Conservation (phyloP, 2,329 filamentous ascomycete genomes). For the Verticillium longisporum region DNA sequence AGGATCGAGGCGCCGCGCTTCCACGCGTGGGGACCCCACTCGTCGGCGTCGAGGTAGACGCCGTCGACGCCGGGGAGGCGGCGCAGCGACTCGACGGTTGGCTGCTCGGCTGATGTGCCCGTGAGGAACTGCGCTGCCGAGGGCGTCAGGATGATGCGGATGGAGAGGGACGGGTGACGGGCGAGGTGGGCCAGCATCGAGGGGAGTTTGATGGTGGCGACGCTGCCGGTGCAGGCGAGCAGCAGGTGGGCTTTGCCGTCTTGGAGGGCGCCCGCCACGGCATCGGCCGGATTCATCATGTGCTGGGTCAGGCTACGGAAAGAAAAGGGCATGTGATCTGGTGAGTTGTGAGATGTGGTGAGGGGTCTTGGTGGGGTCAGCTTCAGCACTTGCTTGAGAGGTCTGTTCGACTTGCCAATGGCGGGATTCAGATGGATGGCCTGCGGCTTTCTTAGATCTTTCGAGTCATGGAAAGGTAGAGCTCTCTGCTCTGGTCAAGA, state of each 20-base stretch:
- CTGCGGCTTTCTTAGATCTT: no score
- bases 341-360: background rate
- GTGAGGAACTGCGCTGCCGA: slow-evolving; percentile 69
- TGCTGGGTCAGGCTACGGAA: slow-evolving; percentile 1
- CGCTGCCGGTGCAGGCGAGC: slow-evolving; percentile 6
- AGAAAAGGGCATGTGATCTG: background rate
- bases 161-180: slow-evolving; percentile 53
- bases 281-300: slow-evolving; percentile 6
- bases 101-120: slow-evolving; percentile 73
- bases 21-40: slow-evolving; percentile 74
- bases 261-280: slow-evolving; percentile 5
- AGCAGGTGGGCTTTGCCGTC: slow-evolving; percentile 9
- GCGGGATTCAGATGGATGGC: no score
- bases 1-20: slow-evolving; percentile 70
- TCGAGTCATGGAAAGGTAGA: no score
- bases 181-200: slow-evolving; percentile 56
- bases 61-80: slow-evolving; percentile 66
- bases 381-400: background rate
- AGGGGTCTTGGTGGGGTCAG: background rate
- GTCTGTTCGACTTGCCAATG: background rate
- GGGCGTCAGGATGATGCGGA: slow-evolving; percentile 76
- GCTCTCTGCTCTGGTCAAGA: no score
- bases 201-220: slow-evolving; percentile 75
- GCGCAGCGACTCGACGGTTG: slow-evolving; percentile 52
- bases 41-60: slow-evolving; percentile 77